These are phyloP conservation scores for Solanum acaule DNA, from an alignment of 257 asterid genomes.

Conservation along the genomic window DNA sequence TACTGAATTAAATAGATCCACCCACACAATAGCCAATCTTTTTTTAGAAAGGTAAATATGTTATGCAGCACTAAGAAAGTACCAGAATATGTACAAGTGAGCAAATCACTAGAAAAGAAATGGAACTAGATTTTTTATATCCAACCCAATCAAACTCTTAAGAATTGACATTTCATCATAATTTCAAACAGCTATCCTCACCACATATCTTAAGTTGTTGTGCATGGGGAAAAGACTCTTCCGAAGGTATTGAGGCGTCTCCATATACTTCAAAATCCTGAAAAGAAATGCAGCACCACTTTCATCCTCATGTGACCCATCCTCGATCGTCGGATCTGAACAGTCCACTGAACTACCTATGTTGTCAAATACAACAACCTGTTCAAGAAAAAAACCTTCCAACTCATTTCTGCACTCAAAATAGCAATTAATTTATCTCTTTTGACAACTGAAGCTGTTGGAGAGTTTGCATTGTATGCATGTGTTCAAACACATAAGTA, in stretches of 20 bases:
- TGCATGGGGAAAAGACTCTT: slow-evolving; percentile 82
- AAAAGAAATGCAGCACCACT: slow-evolving; percentile 74
- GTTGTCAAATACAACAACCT: slow-evolving; percentile 81
- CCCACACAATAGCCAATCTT: neutral
- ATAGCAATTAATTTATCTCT: neutral
- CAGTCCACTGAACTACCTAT: slow-evolving; percentile 34
- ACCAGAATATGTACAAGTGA: neutral
- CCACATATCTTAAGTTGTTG: slow-evolving; percentile 83
- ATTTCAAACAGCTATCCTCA: slow-evolving; percentile 23
- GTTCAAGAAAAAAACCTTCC: neutral
- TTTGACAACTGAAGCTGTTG: neutral
- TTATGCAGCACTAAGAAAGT: neutral
- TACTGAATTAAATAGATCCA: neutral
- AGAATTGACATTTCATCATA: neutral
- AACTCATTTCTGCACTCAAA: neutral
- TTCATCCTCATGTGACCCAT: slow-evolving; percentile 46
- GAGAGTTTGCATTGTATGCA: neutral
- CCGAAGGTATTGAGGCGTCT: slow-evolving; percentile 97
- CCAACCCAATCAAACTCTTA: neutral
- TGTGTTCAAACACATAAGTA: neutral
- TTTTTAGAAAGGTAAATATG: neutral
- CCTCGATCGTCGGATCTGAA: slow-evolving; percentile 24
- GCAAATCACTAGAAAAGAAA: neutral
- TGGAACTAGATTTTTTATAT: neutral
- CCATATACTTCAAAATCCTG: slow-evolving; percentile 80